Evolutionary conservation across 495 filamentous ascomycete species (phyloP).

Genomic region (Gamarada debralockiae): DNA sequence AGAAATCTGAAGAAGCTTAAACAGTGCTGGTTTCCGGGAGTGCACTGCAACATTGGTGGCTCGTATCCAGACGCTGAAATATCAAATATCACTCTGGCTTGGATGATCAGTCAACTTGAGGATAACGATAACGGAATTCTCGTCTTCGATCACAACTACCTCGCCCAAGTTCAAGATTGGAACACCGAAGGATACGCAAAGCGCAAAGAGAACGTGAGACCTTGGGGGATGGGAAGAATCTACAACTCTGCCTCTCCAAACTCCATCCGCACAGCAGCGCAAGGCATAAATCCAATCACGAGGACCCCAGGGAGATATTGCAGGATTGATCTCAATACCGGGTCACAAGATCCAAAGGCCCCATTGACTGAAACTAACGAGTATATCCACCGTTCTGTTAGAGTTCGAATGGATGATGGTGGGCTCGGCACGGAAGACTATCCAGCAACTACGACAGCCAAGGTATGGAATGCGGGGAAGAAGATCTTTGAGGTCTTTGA

Average conservation of each 20-base stretch:
- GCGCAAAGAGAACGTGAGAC: conserved; percentile 1
- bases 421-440: conserved; percentile 52
- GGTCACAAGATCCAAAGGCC: not conserved
- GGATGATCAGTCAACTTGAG: conserved; percentile 32
- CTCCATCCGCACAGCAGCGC: not conserved
- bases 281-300: conserved; percentile 10
- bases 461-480: no score
- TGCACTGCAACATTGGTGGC: conserved; percentile 65
- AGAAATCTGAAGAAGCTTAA: conserved; percentile 48
- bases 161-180: conserved; percentile 31
- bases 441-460: no score
- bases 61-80: conserved; percentile 44
- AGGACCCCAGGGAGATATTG: conserved; percentile 18
- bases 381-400: conserved; percentile 56
- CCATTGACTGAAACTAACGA: conserved; percentile 36
- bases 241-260: conserved; percentile 13
- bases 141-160: conserved; percentile 25
- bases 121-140: conserved; percentile 29
- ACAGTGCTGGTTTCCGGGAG: conserved; percentile 71
- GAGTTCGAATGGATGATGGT: conserved; percentile 47
- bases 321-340: conserved; percentile 1
- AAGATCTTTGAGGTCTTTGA: no score
- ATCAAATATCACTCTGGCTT: conserved; percentile 62
- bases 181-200: conserved; percentile 19
- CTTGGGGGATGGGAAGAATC: conserved; percentile 18